Evolutionary conservation across 345 rosid species (phyloP).

Genomic region (Ailanthus altissimus): DNA sequence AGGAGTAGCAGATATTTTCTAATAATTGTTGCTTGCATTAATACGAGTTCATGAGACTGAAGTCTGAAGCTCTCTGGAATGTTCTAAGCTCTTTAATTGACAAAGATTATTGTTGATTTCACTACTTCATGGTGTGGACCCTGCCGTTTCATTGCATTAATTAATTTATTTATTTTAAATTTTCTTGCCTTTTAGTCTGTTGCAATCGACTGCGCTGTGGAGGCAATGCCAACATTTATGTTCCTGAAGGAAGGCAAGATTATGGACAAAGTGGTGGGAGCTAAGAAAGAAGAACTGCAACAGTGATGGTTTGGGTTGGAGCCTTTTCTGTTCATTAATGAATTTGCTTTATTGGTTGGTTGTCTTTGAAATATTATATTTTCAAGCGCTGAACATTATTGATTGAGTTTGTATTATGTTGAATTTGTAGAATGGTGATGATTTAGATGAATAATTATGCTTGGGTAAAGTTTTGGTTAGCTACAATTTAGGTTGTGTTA

Average conservation of each 20-base stretch:
- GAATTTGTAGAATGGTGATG: too few relatives aligned
- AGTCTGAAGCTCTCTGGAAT: conserved; percentile 5
- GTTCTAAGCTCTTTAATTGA: background rate
- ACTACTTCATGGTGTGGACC: conserved; percentile 89
- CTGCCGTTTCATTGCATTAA: conserved; percentile 56
- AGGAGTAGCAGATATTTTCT: background rate
- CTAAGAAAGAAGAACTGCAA: conserved; percentile 74
- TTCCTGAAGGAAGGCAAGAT: conserved; percentile 70
- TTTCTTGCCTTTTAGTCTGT: conserved; percentile 49
- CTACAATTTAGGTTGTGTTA: too few relatives aligned
- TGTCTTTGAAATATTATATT: too few relatives aligned
- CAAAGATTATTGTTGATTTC: conserved; percentile 76
- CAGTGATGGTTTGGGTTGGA: too few relatives aligned
- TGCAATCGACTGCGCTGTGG: conserved; percentile 67
- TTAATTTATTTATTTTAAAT: too few relatives aligned
- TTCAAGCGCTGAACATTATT: too few relatives aligned
- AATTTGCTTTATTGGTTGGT: too few relatives aligned
- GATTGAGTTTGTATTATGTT: too few relatives aligned
- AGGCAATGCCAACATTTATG: conserved; percentile 83
- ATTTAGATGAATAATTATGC: too few relatives aligned
- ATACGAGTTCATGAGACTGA: background rate
- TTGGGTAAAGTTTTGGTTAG: too few relatives aligned
- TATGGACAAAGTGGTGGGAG: conserved; percentile 73
- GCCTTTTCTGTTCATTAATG: too few relatives aligned
- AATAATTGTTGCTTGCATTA: background rate